Conservation (phyloP, 2,329 filamentous ascomycete genomes). For the Ramichloridium luteum region DNA sequence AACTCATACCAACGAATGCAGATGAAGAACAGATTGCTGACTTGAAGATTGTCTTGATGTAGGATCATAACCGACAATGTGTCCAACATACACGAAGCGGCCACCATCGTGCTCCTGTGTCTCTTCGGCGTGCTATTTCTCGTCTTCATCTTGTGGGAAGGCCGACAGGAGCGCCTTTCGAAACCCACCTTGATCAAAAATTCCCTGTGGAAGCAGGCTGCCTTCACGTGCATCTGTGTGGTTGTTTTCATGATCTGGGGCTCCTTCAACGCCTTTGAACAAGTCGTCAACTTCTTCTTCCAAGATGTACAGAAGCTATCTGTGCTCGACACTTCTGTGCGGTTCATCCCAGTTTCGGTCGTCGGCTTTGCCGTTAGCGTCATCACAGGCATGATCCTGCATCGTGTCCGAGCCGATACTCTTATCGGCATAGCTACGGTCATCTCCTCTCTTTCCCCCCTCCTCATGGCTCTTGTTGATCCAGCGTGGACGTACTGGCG, state of each 20-base stretch:
- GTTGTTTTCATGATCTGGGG: conserved; percentile 30
- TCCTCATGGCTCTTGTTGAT: conserved; percentile 36
- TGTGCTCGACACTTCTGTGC: conserved; percentile 23
- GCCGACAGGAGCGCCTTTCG: conserved; percentile 33
- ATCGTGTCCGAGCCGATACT: conserved; percentile 33
- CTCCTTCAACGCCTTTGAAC: conserved; percentile 28
- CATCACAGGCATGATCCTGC: conserved; percentile 35
- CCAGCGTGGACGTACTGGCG: conserved; percentile 37
- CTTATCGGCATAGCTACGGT: conserved; percentile 28
- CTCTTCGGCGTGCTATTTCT: conserved; percentile 34
- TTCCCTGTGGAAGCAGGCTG: conserved; percentile 44
- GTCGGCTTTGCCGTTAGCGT: conserved; percentile 32
- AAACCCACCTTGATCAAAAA: conserved; percentile 50
- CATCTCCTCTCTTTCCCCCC: conserved; percentile 27
- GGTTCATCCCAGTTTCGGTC: conserved; percentile 17
- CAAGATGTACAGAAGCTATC: background rate
- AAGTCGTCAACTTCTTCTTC: background rate
- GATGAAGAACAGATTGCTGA: background rate
- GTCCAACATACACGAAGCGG: conserved; percentile 13
- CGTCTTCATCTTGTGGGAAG: conserved; percentile 44
- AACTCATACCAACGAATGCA: background rate
- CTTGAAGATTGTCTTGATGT: background rate
- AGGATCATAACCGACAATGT: conserved; percentile 12
- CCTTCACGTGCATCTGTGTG: conserved; percentile 46
- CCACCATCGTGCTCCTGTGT: conserved; percentile 29